Evolutionary conservation across 2,329 filamentous ascomycete species (phyloP).

Genomic region (Fragosphaeria purpurea): DNA sequence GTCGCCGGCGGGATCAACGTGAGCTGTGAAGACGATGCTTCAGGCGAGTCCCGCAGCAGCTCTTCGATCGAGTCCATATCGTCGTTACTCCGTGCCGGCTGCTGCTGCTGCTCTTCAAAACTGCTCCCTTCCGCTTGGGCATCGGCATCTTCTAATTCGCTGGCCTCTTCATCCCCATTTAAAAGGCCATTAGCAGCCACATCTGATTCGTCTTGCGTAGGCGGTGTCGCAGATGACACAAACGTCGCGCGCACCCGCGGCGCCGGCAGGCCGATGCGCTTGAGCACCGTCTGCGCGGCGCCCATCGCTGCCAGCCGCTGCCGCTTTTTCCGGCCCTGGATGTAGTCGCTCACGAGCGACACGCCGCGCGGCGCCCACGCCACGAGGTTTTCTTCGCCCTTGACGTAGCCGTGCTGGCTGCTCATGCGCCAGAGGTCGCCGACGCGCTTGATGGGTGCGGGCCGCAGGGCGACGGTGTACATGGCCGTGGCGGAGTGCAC

Average conservation of each 20-base stretch:
- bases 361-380: conserved; percentile 86
- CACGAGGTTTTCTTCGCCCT: conserved; percentile 79
- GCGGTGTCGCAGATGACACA: too few species aligned
- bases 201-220: too few species aligned
- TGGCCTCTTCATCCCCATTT: too few species aligned
- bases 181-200: too few species aligned
- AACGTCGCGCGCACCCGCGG: conserved; percentile 14
- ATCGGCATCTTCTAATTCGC: conserved; percentile 23
- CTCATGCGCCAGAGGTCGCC: conserved; percentile 95
- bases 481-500: conserved; percentile 80
- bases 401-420: conserved; percentile 89
- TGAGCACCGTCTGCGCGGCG: conserved; percentile 57
- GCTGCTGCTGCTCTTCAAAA: conserved; percentile 15
- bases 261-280: conserved; percentile 43
- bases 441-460: conserved; percentile 80
- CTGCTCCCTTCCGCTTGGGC: conserved; percentile 12
- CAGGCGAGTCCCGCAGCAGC: conserved; percentile 47
- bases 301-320: conserved; percentile 71
- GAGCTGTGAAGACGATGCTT: conserved; percentile 32
- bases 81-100: conserved; percentile 12
- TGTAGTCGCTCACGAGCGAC: conserved; percentile 81
- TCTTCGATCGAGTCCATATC: conserved; percentile 46
- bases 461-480: conserved; percentile 78
- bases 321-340: conserved; percentile 63
- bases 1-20: conserved; percentile 5